Evolutionary conservation across 2,329 filamentous ascomycete species (phyloP).

Genomic region (Hypoxylon sp.): DNA sequence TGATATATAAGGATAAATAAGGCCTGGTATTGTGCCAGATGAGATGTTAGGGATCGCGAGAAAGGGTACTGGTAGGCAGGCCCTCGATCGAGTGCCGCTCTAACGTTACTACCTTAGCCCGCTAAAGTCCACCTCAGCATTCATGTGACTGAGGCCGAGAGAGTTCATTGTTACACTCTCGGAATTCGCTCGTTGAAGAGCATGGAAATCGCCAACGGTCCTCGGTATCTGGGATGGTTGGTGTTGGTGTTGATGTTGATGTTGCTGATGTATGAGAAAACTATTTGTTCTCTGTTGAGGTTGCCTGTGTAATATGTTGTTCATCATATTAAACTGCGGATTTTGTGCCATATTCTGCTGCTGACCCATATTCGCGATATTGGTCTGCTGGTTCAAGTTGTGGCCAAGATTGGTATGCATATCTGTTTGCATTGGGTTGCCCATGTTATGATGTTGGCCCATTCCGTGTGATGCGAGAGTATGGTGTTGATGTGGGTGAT

Average conservation of each 20-base stretch:
- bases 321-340: conserved; percentile 53
- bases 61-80: conserved; percentile 1
- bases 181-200: conserved; percentile 62
- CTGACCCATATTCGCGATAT: conserved; percentile 53
- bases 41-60: background rate
- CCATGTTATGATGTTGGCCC: conserved; percentile 54
- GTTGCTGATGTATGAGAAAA: conserved; percentile 58
- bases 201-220: conserved; percentile 66
- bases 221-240: conserved; percentile 55
- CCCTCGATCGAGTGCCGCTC: conserved; percentile 14
- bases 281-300: conserved; percentile 58
- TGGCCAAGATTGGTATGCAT: conserved; percentile 52
- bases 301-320: conserved; percentile 55
- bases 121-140: conserved; percentile 60
- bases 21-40: background rate
- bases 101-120: conserved; percentile 53
- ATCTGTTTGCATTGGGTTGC: conserved; percentile 55
- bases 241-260: conserved; percentile 51
- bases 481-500: conserved; percentile 52
- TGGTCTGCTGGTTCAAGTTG: conserved; percentile 53
- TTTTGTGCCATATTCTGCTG: conserved; percentile 50
- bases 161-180: conserved; percentile 57
- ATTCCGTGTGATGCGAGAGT: conserved; percentile 52
- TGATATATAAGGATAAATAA: conserved; percentile 26
- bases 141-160: conserved; percentile 56